phyloP scores from a whole-genome alignment of 768 basidiomycete genomes.

The Mrakia gelida region DNA sequence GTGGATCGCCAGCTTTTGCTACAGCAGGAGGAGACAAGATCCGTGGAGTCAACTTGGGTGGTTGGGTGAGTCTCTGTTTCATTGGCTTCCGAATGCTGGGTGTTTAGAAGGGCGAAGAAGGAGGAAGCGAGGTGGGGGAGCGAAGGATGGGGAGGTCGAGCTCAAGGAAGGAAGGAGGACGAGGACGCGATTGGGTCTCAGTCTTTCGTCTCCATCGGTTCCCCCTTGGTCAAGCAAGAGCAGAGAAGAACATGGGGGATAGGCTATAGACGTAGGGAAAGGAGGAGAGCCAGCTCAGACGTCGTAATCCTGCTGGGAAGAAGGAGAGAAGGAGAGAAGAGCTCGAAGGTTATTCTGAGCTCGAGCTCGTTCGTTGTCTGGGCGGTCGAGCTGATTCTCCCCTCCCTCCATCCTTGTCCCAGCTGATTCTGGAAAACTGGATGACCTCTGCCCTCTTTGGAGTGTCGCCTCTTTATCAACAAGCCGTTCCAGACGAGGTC shows the following conservation, averaged over 20 bases:
- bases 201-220: neutral
- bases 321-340: neutral
- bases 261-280: no score
- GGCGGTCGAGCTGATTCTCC: neutral
- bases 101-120: neutral
- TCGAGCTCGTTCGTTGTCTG: neutral
- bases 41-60: conserved; percentile 11
- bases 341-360: neutral
- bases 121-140: neutral
- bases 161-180: neutral
- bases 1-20: neutral
- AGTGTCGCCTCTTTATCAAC: neutral
- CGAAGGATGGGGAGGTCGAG: neutral
- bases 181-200: neutral
- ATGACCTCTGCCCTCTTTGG: conserved; percentile 3
- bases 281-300: no score
- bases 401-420: neutral
- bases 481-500: conserved; percentile 19
- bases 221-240: neutral
- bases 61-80: conserved; percentile 1
- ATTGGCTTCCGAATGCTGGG: neutral
- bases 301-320: no score
- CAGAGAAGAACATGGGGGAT: no score
- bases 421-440: conserved; percentile 24
- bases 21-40: conserved; percentile 1